Conservation (phyloP, 129 eudicot species). For the Flaveria trinervia region DNA sequence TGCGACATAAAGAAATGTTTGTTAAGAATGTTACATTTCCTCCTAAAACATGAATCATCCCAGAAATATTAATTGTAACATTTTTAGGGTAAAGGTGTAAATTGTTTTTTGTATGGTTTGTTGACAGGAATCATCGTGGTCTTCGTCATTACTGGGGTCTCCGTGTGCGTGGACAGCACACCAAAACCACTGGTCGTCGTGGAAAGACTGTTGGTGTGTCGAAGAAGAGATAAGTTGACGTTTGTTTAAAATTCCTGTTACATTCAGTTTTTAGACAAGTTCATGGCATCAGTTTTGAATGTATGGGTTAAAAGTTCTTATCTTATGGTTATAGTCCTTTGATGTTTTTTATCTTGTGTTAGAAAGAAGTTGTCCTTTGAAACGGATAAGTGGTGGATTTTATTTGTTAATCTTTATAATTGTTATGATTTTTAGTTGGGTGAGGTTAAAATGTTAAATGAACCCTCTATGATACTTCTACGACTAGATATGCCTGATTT, state of each 20-base stretch:
- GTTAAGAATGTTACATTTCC: too few relatives aligned
- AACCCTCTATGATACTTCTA: too few relatives aligned
- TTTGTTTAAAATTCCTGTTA: neutral
- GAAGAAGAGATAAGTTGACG: conserved; percentile 54
- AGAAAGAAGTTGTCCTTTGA: conserved; percentile 3
- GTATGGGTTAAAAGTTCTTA: conserved; percentile 14
- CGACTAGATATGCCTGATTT: too few relatives aligned
- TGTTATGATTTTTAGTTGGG: neutral
- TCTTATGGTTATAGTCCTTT: neutral
- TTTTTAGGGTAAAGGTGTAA: neutral
- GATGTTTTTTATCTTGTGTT: neutral
- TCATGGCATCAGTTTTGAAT: conserved; percentile 28
- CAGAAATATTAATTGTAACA: too few relatives aligned
- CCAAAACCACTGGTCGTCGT: conserved; percentile 46
- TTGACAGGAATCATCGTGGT: conserved; percentile 63
- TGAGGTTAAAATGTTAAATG: too few relatives aligned
- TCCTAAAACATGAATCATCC: too few relatives aligned
- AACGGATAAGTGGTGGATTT: conserved; percentile 7
- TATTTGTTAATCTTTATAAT: neutral
- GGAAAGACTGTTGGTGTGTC: conserved; percentile 81
- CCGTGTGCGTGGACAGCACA: conserved; percentile 48
- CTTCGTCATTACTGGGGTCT: conserved; percentile 52
- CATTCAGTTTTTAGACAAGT: conserved; percentile 15
- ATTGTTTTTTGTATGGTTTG: neutral
- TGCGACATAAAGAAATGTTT: too few relatives aligned